phyloP scores from a whole-genome alignment of 2,329 filamentous ascomycete species.

The Cercospora sesami region DNA sequence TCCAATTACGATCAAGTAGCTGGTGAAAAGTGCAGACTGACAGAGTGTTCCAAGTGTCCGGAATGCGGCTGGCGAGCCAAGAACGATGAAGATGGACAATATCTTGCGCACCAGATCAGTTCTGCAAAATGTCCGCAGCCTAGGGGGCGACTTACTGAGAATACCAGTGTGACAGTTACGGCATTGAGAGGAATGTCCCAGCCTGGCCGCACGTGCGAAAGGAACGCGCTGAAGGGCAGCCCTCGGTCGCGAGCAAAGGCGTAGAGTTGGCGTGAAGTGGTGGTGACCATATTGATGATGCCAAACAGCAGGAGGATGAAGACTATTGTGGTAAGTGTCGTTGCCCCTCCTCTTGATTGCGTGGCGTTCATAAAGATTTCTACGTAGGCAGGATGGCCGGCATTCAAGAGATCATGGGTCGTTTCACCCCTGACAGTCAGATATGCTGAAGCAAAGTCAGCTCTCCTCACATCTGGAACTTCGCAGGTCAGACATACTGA shows the following conservation, averaged over 20 bases:
- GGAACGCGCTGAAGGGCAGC: conserved; percentile 38
- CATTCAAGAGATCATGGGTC: neutral
- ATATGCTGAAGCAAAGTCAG: neutral
- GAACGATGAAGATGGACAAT: conserved; percentile 34
- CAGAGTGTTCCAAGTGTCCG: conserved; percentile 31
- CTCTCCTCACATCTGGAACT: neutral
- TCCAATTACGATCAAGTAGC: conserved; percentile 41
- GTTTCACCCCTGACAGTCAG: neutral
- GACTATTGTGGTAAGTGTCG: conserved; percentile 27
- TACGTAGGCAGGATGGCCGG: conserved; percentile 23
- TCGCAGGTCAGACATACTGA: neutral
- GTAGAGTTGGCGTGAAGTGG: conserved; percentile 45
- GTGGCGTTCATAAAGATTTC: conserved; percentile 31
- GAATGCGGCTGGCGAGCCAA: conserved; percentile 15
- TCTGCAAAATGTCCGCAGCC: neutral
- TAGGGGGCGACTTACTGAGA: conserved; percentile 36
- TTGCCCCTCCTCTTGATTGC: conserved; percentile 25
- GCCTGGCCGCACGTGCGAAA: conserved; percentile 31
- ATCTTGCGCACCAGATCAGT: conserved; percentile 5
- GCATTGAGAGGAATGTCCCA: conserved; percentile 40
- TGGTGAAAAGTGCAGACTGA: conserved; percentile 37
- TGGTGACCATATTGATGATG: conserved; percentile 40
- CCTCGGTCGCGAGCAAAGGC: conserved; percentile 47
- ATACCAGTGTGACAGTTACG: conserved; percentile 35
- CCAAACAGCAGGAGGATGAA: conserved; percentile 29